Percentiles rank a stretch among this genome's conserved stretches.
Evolutionary conservation across 176 grass and related monocot species (phyloP).

Genomic region (Themeda triandra): DNA sequence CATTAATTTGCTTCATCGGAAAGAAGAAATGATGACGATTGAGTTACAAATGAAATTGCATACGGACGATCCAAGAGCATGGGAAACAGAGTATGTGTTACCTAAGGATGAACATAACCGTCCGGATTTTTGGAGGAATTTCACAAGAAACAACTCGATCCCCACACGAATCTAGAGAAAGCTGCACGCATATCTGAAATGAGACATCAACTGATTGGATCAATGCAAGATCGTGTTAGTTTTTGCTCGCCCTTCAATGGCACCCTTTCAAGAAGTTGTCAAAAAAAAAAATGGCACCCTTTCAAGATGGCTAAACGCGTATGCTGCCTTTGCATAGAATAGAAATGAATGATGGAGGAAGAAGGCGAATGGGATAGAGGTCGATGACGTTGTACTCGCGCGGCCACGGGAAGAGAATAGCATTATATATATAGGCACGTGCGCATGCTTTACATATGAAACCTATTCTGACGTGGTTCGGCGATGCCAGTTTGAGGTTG

Average conservation of each 20-base stretch:
- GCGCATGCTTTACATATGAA: not conserved
- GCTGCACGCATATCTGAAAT: not conserved
- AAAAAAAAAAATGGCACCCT: not conserved
- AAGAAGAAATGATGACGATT: not conserved
- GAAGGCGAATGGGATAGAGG: not conserved
- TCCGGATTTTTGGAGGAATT: not conserved
- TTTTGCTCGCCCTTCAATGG: not conserved
- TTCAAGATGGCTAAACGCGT: not conserved
- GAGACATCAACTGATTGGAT: not conserved
- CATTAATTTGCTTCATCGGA: not conserved
- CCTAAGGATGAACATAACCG: not conserved
- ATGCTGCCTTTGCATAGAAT: not conserved
- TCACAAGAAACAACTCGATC: not conserved
- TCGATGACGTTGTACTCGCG: too few relatives aligned
- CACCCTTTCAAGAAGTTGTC: not conserved
- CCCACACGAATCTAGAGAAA: not conserved
- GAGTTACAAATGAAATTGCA: not conserved
- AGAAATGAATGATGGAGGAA: not conserved
- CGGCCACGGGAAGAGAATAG: not conserved
- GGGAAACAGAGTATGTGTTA: not conserved
- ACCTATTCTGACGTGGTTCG: too few relatives aligned
- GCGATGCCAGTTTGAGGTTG: not conserved
- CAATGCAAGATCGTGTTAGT: not conserved
- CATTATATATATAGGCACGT: not conserved
- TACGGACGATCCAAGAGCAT: not conserved